Conservation (phyloP, 164 flowering plant genomes). For the Vitis rupestris region DNA sequence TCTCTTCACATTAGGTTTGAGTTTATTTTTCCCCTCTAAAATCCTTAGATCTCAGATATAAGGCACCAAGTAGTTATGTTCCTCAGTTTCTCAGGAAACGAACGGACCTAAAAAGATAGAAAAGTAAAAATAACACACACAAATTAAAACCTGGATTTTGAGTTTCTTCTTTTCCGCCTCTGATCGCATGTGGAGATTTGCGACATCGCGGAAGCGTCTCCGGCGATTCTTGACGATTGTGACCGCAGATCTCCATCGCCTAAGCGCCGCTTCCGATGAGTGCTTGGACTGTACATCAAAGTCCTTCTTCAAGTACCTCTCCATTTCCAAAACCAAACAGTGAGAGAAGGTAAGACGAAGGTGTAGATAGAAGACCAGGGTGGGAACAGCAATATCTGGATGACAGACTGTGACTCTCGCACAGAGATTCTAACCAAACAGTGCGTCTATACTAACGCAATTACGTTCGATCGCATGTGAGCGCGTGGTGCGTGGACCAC, state of each 20-base stretch:
- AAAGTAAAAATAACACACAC: not conserved
- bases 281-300: constrained; percentile 45
- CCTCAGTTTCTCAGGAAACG: not conserved
- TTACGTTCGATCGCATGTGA: too few species aligned
- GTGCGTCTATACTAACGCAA: too few species aligned
- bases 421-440: too few species aligned
- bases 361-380: not conserved
- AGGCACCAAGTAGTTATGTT: too few species aligned
- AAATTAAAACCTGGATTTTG: constrained; percentile 34
- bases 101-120: not conserved
- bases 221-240: constrained; percentile 46
- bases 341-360: not conserved
- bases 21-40: too few species aligned
- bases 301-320: constrained; percentile 33
- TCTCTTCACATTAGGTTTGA: too few species aligned
- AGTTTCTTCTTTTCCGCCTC: constrained; percentile 36
- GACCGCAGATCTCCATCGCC: constrained; percentile 48
- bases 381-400: too few species aligned
- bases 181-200: constrained; percentile 51
- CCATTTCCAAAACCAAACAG: constrained; percentile 10
- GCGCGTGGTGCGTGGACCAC: too few species aligned
- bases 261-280: constrained; percentile 40
- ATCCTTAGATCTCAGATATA: too few species aligned
- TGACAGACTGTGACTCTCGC: too few species aligned
- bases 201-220: constrained; percentile 47